phyloP scores from a whole-genome alignment of 768 basidiomycete genomes.

The Tulasnella sp. region DNA sequence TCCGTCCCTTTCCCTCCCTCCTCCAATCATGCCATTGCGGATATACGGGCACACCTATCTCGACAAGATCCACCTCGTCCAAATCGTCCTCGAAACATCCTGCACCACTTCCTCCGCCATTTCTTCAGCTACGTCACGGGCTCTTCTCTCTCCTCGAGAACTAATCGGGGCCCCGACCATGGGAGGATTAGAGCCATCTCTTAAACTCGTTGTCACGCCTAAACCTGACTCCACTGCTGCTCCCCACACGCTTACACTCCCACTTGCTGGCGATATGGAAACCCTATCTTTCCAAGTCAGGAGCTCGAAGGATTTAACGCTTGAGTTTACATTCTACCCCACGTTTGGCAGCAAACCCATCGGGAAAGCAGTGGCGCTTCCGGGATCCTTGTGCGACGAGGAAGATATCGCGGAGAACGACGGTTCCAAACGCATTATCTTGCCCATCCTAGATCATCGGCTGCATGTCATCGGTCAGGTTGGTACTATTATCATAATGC shows the following conservation, averaged over 20 bases:
- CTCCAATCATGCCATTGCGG: slow-evolving; percentile 96
- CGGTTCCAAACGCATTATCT: slow-evolving; percentile 30
- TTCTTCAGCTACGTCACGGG: slow-evolving; percentile 37
- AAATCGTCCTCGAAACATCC: slow-evolving; percentile 73
- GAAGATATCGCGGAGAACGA: background rate
- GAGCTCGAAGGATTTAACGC: slow-evolving; percentile 62
- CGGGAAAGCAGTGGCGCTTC: slow-evolving; percentile 83
- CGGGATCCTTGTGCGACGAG: slow-evolving; percentile 37
- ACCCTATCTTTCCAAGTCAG: slow-evolving; percentile 84
- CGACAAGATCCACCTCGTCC: slow-evolving; percentile 78
- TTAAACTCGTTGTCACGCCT: slow-evolving; percentile 94
- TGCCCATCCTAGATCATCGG: slow-evolving; percentile 88
- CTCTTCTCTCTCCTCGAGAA: slow-evolving; percentile 59
- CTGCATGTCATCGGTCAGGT: slow-evolving; percentile 94
- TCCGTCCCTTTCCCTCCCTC: slow-evolving; percentile 90
- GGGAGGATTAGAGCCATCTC: slow-evolving; percentile 59
- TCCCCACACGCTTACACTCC: slow-evolving; percentile 86
- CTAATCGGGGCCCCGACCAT: slow-evolving; percentile 43
- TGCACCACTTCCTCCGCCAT: slow-evolving; percentile 44
- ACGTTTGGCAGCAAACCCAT: slow-evolving; percentile 97
- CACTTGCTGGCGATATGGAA: slow-evolving; percentile 64
- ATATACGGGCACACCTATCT: slow-evolving; percentile 97
- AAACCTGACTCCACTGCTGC: slow-evolving; percentile 77
- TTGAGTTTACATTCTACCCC: slow-evolving; percentile 95
- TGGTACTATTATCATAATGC: slow-evolving; percentile 31